phyloP scores from a whole-genome alignment of 1,139 yeast species.

The Sugiyamaella paludigena region DNA sequence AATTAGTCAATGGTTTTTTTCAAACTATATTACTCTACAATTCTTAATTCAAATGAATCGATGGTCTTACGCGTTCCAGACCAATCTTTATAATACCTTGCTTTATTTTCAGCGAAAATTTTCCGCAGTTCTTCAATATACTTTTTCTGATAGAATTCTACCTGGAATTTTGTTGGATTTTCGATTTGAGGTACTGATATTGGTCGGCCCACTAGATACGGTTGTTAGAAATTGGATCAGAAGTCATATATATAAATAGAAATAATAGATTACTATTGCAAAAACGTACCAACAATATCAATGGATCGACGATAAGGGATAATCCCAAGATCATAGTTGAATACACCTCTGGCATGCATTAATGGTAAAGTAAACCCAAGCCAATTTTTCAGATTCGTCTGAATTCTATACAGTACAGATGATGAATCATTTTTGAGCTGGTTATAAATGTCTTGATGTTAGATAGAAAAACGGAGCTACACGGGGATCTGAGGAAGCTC shows the following conservation, averaged over 20 bases:
- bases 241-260: neutral
- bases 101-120: slow-evolving; percentile 69
- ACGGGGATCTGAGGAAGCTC: too few relatives aligned
- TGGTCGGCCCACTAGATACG: slow-evolving; percentile 63
- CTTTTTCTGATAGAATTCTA: slow-evolving; percentile 68
- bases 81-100: slow-evolving; percentile 40
- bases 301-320: slow-evolving; percentile 83
- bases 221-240: neutral
- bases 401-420: slow-evolving; percentile 57
- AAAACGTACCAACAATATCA: slow-evolving; percentile 51
- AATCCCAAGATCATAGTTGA: slow-evolving; percentile 88
- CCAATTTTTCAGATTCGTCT: slow-evolving; percentile 64
- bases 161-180: slow-evolving; percentile 46
- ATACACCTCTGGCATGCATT: slow-evolving; percentile 88
- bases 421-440: slow-evolving; percentile 55
- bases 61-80: slow-evolving; percentile 14
- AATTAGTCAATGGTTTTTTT: neutral
- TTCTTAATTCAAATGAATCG: slow-evolving; percentile 18
- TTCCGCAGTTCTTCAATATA: slow-evolving; percentile 67
- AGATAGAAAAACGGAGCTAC: too few relatives aligned
- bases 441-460: slow-evolving; percentile 51
- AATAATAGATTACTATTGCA: neutral
- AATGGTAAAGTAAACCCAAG: slow-evolving; percentile 87
- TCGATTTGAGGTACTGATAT: slow-evolving; percentile 59
- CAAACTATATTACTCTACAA: slow-evolving; percentile 23